A percentile compares a stretch with the other conserved stretches of the same genome.
Conservation (phyloP, 2,329 filamentous ascomycete species). For the Madurella mycetomatis region DNA sequence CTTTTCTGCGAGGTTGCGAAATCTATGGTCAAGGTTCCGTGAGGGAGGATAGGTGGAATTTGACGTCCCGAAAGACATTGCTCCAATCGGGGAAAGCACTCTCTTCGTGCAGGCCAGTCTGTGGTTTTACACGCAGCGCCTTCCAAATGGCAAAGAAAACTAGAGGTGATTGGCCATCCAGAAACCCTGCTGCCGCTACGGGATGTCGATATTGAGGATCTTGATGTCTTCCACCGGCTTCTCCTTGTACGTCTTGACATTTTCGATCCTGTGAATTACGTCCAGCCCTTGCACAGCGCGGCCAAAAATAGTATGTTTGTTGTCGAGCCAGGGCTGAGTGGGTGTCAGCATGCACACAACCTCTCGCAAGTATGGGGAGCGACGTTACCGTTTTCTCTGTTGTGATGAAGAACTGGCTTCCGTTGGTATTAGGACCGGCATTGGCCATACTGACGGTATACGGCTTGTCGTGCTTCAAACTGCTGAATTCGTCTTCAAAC, state of each 20-base stretch:
- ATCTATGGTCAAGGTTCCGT: too few species aligned
- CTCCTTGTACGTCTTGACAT: conserved; percentile 78
- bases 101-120: too few species aligned
- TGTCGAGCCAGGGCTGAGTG: conserved; percentile 77
- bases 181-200: not conserved
- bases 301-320: conserved; percentile 95
- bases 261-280: conserved; percentile 94
- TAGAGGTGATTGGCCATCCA: too few species aligned
- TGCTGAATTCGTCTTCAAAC: conserved; percentile 91
- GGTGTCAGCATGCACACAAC: conserved; percentile 26
- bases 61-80: too few species aligned
- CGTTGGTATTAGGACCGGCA: conserved; percentile 91
- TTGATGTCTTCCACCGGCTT: conserved; percentile 97
- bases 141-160: too few species aligned
- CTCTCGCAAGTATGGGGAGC: not conserved
- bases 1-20: too few species aligned
- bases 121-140: too few species aligned
- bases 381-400: conserved; percentile 80
- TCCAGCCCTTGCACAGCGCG: conserved; percentile 85
- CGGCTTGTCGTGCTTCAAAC: conserved; percentile 86
- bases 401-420: conserved; percentile 96
- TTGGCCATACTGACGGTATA: conserved; percentile 99
- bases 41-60: too few species aligned
- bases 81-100: too few species aligned
- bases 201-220: conserved; percentile 75